Conservation (phyloP, 1,284 basidiomycete genomes). For the Xerocomus nothofagi region DNA sequence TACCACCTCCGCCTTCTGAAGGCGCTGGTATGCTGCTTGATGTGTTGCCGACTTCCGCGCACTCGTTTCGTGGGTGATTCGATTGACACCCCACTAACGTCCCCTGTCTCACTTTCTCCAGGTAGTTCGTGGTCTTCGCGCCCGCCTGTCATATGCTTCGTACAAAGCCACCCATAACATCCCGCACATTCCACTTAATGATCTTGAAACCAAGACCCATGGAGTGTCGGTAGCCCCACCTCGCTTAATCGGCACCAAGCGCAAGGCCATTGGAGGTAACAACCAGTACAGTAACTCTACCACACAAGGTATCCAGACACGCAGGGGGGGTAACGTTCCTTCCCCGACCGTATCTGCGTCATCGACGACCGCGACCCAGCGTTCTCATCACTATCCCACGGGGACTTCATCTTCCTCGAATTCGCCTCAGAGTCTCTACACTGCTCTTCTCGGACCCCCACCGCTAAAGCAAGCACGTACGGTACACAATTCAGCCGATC, state of each 20-base stretch:
- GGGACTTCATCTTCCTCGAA: conserved; percentile 21
- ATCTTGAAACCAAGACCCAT: conserved; percentile 63
- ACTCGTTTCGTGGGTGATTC: conserved; percentile 9
- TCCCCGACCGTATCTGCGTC: conserved; percentile 51
- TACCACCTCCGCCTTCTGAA: neutral
- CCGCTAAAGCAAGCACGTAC: conserved; percentile 70
- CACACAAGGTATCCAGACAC: conserved; percentile 41
- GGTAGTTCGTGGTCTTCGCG: conserved; percentile 75
- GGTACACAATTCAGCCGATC: conserved; percentile 68
- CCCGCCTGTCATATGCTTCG: conserved; percentile 74
- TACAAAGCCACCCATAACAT: conserved; percentile 78
- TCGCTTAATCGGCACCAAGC: conserved; percentile 57
- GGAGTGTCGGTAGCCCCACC: conserved; percentile 42
- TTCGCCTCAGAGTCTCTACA: conserved; percentile 60
- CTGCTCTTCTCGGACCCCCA: conserved; percentile 73
- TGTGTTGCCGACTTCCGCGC: neutral
- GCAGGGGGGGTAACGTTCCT: conserved; percentile 33
- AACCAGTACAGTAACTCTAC: conserved; percentile 52
- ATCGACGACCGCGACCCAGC: conserved; percentile 38
- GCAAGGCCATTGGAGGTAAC: conserved; percentile 46
- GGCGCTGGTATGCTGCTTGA: neutral
- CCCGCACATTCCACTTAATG: conserved; percentile 59
- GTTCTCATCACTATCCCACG: conserved; percentile 42
- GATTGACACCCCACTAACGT: conserved; percentile 33
- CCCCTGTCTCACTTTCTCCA: conserved; percentile 44